Base-by-base conservation (phyloP, 805 yeast genomes). In the Metschnikowia cubensis region DNA sequence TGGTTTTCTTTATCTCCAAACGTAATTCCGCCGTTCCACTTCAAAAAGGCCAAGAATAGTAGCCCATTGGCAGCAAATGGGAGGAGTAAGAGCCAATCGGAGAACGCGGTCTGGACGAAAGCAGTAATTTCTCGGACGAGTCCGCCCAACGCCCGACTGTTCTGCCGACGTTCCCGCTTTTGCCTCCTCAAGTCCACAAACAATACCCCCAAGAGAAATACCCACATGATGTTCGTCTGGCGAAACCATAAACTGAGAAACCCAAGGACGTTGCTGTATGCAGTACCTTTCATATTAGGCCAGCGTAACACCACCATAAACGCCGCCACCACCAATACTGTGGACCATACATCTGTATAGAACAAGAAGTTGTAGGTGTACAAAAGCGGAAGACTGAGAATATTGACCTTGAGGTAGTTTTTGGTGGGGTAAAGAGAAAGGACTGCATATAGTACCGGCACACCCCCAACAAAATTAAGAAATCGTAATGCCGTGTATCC, bases 281-380 rank as follows among this genome's bases (percentile, higher is more conserved):
- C 47, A 7, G 73, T 55, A 18, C 68, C 64, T 2, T 52, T 39
- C 6, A 54, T 21, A 18, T 50, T 50, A 18, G 64, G 67, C 46
- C 46, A 51, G 6, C 45, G 54, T 15, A 79, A 59, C 3, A 74
- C 83, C 34, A 77, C 60, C 5, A 82, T 73, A 33, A 83, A 71
- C 2, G 86, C 75, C 2, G 75, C 72, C 11, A 88, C 52, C 6
- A 91, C 77, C 29, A 88, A 69, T 1, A 87, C 76, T 0, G 94
- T 80, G 0, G 97, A 81, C 98, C 97, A 91, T 1, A 90, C 85
- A 62, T 94, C 99, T 0, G 99, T 94, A 67, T 94, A 94, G 68
- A 83, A 94, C 34, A 94, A 69, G 33, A 83, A 82, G 58, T 85
- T 83, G 67, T 84, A 92, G 3, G 90, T 76, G 21, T 84, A 73